These are phyloP conservation scores for Corymbia maculata DNA, from an alignment of 345 rosid genomes.

Conservation along the genomic window DNA sequence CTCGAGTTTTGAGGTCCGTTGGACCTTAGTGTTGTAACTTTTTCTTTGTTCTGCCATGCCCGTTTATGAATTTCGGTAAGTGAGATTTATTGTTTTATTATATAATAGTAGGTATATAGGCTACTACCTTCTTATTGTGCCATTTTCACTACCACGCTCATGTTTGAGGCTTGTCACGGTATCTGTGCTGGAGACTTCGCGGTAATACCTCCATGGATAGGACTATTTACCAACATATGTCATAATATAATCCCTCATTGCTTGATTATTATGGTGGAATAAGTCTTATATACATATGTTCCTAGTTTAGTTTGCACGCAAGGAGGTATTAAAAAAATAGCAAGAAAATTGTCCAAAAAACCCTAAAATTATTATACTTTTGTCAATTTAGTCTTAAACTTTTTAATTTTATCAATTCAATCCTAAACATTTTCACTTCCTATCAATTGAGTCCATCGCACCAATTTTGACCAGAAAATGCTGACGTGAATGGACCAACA, in stretches of 20 bases:
- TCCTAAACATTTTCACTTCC: neutral
- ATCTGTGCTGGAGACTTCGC: neutral
- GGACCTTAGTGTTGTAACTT: neutral
- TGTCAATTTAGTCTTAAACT: no score
- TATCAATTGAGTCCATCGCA: accelerated
- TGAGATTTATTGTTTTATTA: neutral
- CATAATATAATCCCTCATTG: neutral
- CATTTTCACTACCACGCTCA: neutral
- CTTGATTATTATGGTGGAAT: neutral
- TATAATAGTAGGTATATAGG: neutral
- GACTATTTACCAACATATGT: neutral
- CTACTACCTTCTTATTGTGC: neutral
- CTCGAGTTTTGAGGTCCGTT: neutral
- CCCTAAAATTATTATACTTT: no score
- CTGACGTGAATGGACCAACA: accelerated
- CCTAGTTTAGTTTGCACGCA: neutral
- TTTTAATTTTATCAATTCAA: no score
- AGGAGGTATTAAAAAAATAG: no score
- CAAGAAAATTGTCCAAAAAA: no score
- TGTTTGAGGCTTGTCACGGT: neutral
- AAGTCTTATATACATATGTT: neutral
- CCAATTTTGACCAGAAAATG: no score
- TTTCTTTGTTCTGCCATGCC: neutral
- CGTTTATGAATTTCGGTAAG: neutral
- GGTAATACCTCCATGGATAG: neutral